Conservation (phyloP, 257 asterid species). For the Solanum habrochaites region DNA sequence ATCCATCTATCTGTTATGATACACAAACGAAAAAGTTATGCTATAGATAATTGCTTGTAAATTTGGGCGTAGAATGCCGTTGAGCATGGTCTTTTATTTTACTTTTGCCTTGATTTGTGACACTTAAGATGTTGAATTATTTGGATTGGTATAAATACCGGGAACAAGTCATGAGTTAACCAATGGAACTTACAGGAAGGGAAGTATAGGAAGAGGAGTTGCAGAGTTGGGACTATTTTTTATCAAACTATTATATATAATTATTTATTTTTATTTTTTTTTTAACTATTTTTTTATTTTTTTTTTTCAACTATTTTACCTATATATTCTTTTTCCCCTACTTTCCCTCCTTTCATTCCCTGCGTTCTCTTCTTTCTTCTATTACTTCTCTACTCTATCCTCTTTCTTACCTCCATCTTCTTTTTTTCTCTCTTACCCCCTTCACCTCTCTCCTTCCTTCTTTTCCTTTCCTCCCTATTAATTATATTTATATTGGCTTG, state of each 20-base stretch:
- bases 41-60: not conserved
- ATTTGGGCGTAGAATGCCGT: not conserved
- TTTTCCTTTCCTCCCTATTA: too few relatives aligned
- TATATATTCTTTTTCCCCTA: too few relatives aligned
- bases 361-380: too few relatives aligned
- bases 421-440: too few relatives aligned
- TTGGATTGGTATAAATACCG: not conserved
- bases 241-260: too few relatives aligned
- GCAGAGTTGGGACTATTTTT: slow-evolving; percentile 50
- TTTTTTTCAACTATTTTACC: too few relatives aligned
- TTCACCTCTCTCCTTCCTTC: too few relatives aligned
- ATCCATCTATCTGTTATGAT: slow-evolving; percentile 20
- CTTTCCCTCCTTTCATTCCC: too few relatives aligned
- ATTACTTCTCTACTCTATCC: too few relatives aligned
- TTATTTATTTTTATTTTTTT: too few relatives aligned
- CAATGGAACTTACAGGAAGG: not conserved
- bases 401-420: too few relatives aligned
- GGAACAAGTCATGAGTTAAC: not conserved
- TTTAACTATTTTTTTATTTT: too few relatives aligned
- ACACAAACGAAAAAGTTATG: not conserved
- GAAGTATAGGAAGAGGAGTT: not conserved
- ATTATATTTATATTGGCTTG: slow-evolving; percentile 12
- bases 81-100: not conserved
- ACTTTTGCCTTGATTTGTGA: not conserved
- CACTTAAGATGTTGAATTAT: not conserved